Evolutionary conservation across 2,329 filamentous ascomycete species (phyloP).

Genomic region (Anthostomella pinea): DNA sequence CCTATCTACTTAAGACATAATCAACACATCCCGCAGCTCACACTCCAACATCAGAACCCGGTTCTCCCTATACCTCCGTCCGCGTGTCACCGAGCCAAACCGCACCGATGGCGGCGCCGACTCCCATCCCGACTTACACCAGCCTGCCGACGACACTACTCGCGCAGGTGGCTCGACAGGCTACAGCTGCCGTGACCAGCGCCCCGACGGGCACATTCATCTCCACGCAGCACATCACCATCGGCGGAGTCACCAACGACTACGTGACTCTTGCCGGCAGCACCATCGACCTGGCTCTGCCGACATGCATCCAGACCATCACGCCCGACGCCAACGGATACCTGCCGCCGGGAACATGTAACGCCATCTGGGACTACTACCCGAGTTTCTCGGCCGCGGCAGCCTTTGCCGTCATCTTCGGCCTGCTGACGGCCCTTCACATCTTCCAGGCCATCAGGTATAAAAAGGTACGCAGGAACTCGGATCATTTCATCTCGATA

Average conservation of each 20-base stretch:
- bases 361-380: slow-evolving; percentile 34
- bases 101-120: no score
- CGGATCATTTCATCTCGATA: no score
- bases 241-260: slow-evolving; percentile 26
- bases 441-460: slow-evolving; percentile 23
- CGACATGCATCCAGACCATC: slow-evolving; percentile 37
- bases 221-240: slow-evolving; percentile 29
- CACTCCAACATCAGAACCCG: no score
- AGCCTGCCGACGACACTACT: slow-evolving; percentile 2
- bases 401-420: slow-evolving; percentile 30
- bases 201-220: slow-evolving; percentile 22
- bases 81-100: no score
- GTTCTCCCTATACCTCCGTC: no score
- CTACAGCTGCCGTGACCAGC: slow-evolving; percentile 5
- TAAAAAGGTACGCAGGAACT: no score
- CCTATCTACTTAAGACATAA: no score
- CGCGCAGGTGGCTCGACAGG: slow-evolving; percentile 7
- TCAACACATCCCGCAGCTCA: no score
- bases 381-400: slow-evolving; percentile 31
- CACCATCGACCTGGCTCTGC: slow-evolving; percentile 31
- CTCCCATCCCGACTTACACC: no score
- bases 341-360: slow-evolving; percentile 28
- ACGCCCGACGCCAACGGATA: slow-evolving; percentile 33
- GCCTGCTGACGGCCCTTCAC: slow-evolving; percentile 13
- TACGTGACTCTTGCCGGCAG: slow-evolving; percentile 28